A percentile compares a stretch with the other conserved stretches of the same genome.
These are phyloP conservation scores for Persicaria tinctoria DNA, from an alignment of 148 eudicot genomes.

Conservation along the genomic window DNA sequence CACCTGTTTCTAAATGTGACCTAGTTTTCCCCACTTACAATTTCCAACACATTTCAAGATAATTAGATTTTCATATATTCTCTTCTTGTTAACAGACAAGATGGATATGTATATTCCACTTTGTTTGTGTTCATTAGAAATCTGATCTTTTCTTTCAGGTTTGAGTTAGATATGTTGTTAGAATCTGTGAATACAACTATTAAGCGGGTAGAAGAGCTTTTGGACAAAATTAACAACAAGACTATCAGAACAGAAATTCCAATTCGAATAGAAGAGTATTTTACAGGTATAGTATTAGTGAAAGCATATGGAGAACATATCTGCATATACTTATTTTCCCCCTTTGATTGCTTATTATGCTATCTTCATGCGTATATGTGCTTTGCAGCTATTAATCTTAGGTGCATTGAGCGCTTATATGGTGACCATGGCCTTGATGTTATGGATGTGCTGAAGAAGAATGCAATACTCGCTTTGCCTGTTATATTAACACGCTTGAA, in stretches of 20 bases:
- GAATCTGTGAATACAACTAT: conserved; percentile 71
- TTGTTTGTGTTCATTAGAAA: background rate
- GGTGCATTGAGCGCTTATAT: conserved; percentile 88
- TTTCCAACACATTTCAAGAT: background rate
- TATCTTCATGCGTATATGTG: conserved; percentile 4
- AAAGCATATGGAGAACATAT: background rate
- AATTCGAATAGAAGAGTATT: conserved; percentile 56
- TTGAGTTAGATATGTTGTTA: conserved; percentile 91
- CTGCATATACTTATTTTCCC: background rate
- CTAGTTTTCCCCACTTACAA: background rate
- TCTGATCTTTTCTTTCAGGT: conserved; percentile 35
- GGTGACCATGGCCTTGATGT: conserved; percentile 96
- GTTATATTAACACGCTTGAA: conserved; percentile 86
- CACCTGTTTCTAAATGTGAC: background rate
- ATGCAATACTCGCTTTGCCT: conserved; percentile 71
- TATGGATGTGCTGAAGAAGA: conserved; percentile 74
- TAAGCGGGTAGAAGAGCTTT: conserved; percentile 72
- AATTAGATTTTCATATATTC: background rate
- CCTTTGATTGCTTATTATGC: background rate
- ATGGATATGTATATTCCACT: background rate
- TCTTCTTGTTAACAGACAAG: background rate
- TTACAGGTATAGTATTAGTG: conserved; percentile 40
- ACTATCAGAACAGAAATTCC: conserved; percentile 40
- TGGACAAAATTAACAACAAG: conserved; percentile 57
- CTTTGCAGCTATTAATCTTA: conserved; percentile 58